Percentiles rank a stretch among this genome's conserved stretches.
Conservation (phyloP, 371 early-diverging fungal genomes). For the Haplosporangium sp. region DNA sequence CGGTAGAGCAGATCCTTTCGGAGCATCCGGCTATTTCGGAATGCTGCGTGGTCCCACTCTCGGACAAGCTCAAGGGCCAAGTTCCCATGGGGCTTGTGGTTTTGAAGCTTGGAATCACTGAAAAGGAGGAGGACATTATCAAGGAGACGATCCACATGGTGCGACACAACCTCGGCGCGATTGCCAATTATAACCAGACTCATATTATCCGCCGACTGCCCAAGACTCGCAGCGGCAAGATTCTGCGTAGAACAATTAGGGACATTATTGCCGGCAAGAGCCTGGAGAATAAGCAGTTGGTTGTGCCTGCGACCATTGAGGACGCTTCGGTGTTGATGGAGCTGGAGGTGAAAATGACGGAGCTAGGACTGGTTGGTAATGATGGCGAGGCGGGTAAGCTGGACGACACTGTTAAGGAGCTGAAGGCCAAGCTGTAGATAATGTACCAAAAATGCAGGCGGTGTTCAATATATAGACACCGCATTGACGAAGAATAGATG, state of each 20-base stretch:
- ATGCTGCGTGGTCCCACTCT: conserved; percentile 75
- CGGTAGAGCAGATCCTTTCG: conserved; percentile 86
- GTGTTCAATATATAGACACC: too few species aligned
- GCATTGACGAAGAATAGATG: too few species aligned
- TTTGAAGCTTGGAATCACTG: conserved; percentile 55
- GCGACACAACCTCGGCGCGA: conserved; percentile 77
- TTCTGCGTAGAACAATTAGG: conserved; percentile 84
- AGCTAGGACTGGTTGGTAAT: conserved; percentile 50
- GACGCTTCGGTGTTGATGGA: conserved; percentile 74
- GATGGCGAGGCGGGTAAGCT: conserved; percentile 52
- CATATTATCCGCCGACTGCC: conserved; percentile 82
- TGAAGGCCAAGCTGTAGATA: conserved; percentile 35
- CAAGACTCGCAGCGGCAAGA: conserved; percentile 95
- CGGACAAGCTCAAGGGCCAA: conserved; percentile 76
- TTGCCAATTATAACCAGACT: conserved; percentile 78
- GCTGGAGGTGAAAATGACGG: conserved; percentile 57
- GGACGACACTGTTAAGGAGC: conserved; percentile 37
- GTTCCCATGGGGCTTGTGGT: conserved; percentile 75
- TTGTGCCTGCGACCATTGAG: conserved; percentile 87
- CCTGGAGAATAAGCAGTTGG: conserved; percentile 53
- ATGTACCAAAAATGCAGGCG: too few species aligned
- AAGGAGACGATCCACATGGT: conserved; percentile 63
- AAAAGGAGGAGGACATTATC: conserved; percentile 46
- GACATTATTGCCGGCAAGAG: conserved; percentile 75
- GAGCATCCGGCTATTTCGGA: conserved; percentile 82